These are phyloP conservation scores for Dinochytrium kinnereticum DNA, from an alignment of 371 early-diverging fungal species.

Conservation along the genomic window DNA sequence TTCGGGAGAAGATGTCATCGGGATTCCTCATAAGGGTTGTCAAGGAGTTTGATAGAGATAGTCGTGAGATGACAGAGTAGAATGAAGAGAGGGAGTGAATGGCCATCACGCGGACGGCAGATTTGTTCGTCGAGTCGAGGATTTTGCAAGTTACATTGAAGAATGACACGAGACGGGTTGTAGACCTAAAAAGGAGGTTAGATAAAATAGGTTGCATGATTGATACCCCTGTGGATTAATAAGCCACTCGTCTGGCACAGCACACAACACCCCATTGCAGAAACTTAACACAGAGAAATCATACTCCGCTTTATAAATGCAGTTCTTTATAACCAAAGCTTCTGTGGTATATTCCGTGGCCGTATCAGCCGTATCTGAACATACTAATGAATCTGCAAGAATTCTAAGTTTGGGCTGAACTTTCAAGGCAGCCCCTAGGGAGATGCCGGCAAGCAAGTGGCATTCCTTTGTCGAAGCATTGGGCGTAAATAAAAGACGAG, in stretches of 20 bases:
- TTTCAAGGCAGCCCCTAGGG: not conserved
- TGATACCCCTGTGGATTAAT: not conserved
- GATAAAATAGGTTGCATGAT: too few species aligned
- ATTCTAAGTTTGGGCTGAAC: not conserved
- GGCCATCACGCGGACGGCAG: slow-evolving; percentile 33
- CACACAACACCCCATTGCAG: slow-evolving; percentile 18
- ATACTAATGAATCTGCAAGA: not conserved
- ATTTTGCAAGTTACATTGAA: slow-evolving; percentile 18
- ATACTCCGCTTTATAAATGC: too few species aligned
- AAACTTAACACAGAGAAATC: not conserved
- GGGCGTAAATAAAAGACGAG: not conserved
- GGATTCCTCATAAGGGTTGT: not conserved
- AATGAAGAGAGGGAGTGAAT: slow-evolving; percentile 39
- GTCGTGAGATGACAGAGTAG: slow-evolving; percentile 21
- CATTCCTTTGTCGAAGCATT: not conserved
- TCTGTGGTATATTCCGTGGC: too few species aligned
- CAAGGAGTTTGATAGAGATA: not conserved
- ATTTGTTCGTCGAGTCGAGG: slow-evolving; percentile 21
- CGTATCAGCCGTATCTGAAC: not conserved
- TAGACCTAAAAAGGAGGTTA: too few species aligned
- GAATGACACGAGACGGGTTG: slow-evolving; percentile 13
- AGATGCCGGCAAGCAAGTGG: not conserved
- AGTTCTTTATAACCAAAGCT: too few species aligned
- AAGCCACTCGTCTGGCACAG: slow-evolving; percentile 12
- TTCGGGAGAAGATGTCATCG: slow-evolving; percentile 3